Base-by-base conservation (phyloP, 2,329 filamentous ascomycete genomes). In the Ceratocystis papillata region DNA sequence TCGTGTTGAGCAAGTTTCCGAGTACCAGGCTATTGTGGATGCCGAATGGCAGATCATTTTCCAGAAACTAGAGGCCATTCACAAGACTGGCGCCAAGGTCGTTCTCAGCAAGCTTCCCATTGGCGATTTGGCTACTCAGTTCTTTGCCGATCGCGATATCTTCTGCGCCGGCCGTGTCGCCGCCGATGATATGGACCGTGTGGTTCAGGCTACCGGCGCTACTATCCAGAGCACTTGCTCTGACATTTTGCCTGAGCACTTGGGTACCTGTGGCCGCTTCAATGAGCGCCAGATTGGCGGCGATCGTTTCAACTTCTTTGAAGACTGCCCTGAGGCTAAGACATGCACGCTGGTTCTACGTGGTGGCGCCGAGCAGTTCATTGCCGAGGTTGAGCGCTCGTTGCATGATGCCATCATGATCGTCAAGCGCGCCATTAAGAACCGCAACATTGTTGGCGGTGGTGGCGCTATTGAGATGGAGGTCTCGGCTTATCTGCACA, bases 341-440 rank as follows among this genome's bases (percentile, higher is more conserved):
- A 97, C 94, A 1, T 99, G 94, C 82, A 99, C 94, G 8, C 81
- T 99, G 22, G 86, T 99, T 50, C 87, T 99, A 69, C 89, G 94
- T 74, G 94, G 94, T 73, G 94, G 94, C 70, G 94, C 94, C 45
- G 94, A 99, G 80, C 94, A 99, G 76, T 99, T 99, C 79, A 99
- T 99, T 72, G 94, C 94, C 67, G 94, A 99, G 77, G 94, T 96
- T 1, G 94, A 99, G 81, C 89, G 94, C 70, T 96, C 90, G 74
- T 83, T 99, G 70, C 94, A 99, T 81, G 94, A 99, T 73, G 94
- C 94, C 72, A 97, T 99, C 78, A 99, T 99, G 94, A 96, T 99
- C 73, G 94, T 99, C 74, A 97, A 97, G 85, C 91, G 95, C 69
- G 90, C 94, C 33, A 90, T 97, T 77, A 90, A 90, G 80, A 96